A percentile compares a stretch with the other conserved stretches of the same genome.
These are phyloP conservation scores for Suillus variegatus DNA, from an alignment of 768 basidiomycete genomes.

Conservation along the genomic window DNA sequence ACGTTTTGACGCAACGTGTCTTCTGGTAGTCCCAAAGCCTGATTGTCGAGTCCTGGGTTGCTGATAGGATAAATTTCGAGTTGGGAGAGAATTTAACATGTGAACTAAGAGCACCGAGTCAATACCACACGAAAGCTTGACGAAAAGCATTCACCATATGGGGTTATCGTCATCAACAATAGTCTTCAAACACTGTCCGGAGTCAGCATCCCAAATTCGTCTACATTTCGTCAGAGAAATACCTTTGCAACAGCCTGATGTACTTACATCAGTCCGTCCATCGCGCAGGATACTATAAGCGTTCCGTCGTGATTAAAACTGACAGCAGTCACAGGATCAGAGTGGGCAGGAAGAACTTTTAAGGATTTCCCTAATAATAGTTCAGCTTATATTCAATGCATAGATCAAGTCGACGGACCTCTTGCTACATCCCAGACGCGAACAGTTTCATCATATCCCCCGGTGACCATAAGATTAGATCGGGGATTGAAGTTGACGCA, in stretches of 20 bases:
- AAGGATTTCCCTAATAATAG: slow-evolving; percentile 67
- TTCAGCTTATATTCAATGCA: slow-evolving; percentile 1
- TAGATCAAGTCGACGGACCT: slow-evolving; percentile 47
- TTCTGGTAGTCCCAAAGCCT: slow-evolving; percentile 94
- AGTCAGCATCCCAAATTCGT: slow-evolving; percentile 96
- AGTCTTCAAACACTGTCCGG: slow-evolving; percentile 97
- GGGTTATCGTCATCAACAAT: slow-evolving; percentile 96
- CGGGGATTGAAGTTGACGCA: slow-evolving; percentile 91
- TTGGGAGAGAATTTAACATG: slow-evolving; percentile 93
- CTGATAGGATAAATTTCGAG: slow-evolving; percentile 83
- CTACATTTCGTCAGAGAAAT: slow-evolving; percentile 40
- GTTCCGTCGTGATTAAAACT: slow-evolving; percentile 95
- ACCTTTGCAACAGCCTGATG: slow-evolving; percentile 4
- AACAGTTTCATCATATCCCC: slow-evolving; percentile 94
- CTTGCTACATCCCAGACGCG: slow-evolving; percentile 94
- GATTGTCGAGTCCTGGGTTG: slow-evolving; percentile 93
- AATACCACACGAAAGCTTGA: slow-evolving; percentile 7
- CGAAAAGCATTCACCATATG: slow-evolving; percentile 59
- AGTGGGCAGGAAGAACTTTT: slow-evolving; percentile 91
- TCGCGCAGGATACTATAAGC: slow-evolving; percentile 90
- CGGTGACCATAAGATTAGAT: slow-evolving; percentile 89
- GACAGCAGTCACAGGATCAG: slow-evolving; percentile 94
- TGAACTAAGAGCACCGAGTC: slow-evolving; percentile 49
- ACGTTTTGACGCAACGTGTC: slow-evolving; percentile 91
- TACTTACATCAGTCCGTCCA: slow-evolving; percentile 94